Evolutionary conservation across 2,329 filamentous ascomycete genomes (phyloP).

Genomic region (Aspergillus sp.): DNA sequence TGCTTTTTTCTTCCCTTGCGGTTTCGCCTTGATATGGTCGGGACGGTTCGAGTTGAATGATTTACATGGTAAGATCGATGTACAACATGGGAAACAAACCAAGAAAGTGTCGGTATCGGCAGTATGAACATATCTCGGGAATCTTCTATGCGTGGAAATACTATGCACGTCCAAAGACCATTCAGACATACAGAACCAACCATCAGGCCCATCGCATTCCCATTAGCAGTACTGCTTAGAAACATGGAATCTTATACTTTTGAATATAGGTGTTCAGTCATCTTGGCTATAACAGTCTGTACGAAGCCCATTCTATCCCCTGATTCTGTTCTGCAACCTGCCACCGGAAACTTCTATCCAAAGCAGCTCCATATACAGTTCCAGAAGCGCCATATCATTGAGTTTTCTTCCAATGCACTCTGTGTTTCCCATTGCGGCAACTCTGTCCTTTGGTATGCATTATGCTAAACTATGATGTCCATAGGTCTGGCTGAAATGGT

Average conservation of each 20-base stretch:
- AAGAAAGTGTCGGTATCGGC: not conserved
- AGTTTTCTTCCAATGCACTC: not conserved
- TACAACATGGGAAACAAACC: not conserved
- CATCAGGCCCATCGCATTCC: not conserved
- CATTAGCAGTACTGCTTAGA: not conserved
- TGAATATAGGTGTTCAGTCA: constrained; percentile 39
- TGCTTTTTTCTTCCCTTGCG: not conserved
- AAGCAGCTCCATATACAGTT: constrained; percentile 4
- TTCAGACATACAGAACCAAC: no score
- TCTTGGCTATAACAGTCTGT: constrained; percentile 43
- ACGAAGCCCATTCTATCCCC: constrained; percentile 16
- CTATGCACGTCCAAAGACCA: no score
- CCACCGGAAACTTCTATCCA: constrained; percentile 6
- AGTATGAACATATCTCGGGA: no score
- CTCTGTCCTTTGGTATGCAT: not conserved
- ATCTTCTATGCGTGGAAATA: no score
- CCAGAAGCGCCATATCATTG: constrained; percentile 8
- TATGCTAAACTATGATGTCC: not conserved
- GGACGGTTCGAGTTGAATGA: not conserved
- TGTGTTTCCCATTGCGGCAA: constrained; percentile 4
- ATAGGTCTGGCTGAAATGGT: constrained; percentile 43
- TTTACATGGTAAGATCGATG: not conserved
- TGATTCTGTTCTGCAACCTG: constrained; percentile 4
- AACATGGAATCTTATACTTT: constrained; percentile 26
- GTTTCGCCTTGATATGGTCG: not conserved